These are phyloP conservation scores for Aspergillus brunneoviolaceus DNA, from an alignment of 2,329 filamentous ascomycete genomes.

Conservation along the genomic window DNA sequence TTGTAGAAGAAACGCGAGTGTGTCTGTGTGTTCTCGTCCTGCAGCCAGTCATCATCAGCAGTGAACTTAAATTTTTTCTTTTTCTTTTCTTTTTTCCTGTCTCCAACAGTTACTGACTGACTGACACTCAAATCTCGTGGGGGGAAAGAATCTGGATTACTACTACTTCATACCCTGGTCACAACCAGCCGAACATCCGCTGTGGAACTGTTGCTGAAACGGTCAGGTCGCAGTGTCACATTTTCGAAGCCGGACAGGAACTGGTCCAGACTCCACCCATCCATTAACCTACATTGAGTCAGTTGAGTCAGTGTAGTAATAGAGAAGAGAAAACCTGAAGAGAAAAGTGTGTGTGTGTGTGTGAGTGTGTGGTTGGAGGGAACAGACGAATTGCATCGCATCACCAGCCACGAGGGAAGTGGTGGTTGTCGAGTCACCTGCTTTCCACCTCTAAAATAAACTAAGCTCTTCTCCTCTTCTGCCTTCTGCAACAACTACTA, in stretches of 20 bases:
- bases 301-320: not conserved
- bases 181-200: not conserved
- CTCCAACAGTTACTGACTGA: not conserved
- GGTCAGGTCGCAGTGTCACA: not conserved
- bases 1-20: not conserved
- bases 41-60: not conserved
- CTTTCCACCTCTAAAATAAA: not conserved
- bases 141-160: not conserved
- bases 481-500: not conserved
- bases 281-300: not conserved
- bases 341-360: not conserved
- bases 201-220: not conserved
- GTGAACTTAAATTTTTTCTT: not conserved
- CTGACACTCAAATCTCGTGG: too few species aligned
- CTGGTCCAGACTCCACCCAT: not conserved
- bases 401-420: not conserved
- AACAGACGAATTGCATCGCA: not conserved
- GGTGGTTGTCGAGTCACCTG: conserved; percentile 3
- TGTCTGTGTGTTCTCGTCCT: not conserved
- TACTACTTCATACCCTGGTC: not conserved
- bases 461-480: not conserved
- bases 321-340: not conserved
- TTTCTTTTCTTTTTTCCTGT: not conserved
- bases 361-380: not conserved
- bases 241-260: not conserved